These are phyloP conservation scores for Neonectria coccinea DNA, from an alignment of 2,329 filamentous ascomycete species.

Conservation along the genomic window DNA sequence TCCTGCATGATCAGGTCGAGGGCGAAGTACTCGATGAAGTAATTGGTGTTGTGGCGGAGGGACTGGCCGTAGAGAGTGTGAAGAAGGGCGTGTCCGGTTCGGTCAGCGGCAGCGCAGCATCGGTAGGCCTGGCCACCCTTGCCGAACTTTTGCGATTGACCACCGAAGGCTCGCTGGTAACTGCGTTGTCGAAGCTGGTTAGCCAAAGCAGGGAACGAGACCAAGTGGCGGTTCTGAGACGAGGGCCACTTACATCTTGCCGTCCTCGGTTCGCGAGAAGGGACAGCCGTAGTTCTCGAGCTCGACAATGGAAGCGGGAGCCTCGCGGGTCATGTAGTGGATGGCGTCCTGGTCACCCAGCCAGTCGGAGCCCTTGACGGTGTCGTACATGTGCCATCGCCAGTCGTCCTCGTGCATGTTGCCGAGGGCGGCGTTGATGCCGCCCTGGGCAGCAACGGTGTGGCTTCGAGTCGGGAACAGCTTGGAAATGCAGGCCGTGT, in stretches of 20 bases:
- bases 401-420: slow-evolving; percentile 99
- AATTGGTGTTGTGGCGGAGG: slow-evolving; percentile 97
- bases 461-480: slow-evolving; percentile 88
- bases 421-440: slow-evolving; percentile 88
- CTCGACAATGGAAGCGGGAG: slow-evolving; percentile 90
- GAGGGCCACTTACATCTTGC: slow-evolving; percentile 79
- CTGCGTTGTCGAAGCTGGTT: slow-evolving; percentile 55
- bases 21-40: slow-evolving; percentile 99
- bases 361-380: slow-evolving; percentile 98
- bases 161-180: slow-evolving; percentile 98
- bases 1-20: slow-evolving; percentile 98
- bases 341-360: slow-evolving; percentile 97
- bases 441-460: slow-evolving; percentile 84
- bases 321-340: slow-evolving; percentile 98
- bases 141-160: slow-evolving; percentile 93
- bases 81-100: slow-evolving; percentile 96
- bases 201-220: slow-evolving; percentile 10
- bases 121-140: slow-evolving; percentile 99
- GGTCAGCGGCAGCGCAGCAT: slow-evolving; percentile 94
- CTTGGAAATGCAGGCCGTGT: slow-evolving; percentile 89
- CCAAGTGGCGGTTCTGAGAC: background rate
- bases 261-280: slow-evolving; percentile 95
- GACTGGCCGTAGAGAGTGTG: slow-evolving; percentile 99
- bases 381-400: slow-evolving; percentile 99
- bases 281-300: slow-evolving; percentile 98